These are phyloP conservation scores for Aspergillus ochraceoroseus DNA, from an alignment of 2,329 filamentous ascomycete species.

Conservation along the genomic window DNA sequence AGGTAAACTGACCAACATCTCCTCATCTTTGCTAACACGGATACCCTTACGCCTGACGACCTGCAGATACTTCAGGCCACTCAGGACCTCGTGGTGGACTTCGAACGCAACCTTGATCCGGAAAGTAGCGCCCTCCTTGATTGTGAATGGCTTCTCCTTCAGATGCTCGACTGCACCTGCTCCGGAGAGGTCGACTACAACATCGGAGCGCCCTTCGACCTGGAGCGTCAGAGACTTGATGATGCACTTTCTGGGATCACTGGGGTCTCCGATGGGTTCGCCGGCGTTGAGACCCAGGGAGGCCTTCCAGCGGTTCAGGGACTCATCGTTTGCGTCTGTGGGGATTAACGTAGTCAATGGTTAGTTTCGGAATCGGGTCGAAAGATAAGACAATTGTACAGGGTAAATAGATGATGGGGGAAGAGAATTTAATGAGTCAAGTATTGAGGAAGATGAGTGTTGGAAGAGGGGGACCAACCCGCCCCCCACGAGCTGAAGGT, in stretches of 20 bases:
- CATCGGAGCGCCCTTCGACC: conserved; percentile 72
- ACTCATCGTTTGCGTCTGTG: conserved; percentile 72
- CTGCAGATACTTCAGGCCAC: conserved; percentile 93
- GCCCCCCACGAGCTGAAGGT: conserved; percentile 14
- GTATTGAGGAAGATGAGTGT: background rate
- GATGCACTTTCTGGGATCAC: conserved; percentile 84
- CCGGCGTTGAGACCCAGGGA: conserved; percentile 79
- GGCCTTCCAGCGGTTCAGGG: conserved; percentile 94
- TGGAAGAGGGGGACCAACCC: too few species aligned
- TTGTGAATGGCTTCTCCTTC: conserved; percentile 90
- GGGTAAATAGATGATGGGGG: background rate
- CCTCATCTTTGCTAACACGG: conserved; percentile 83
- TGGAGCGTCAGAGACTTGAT: conserved; percentile 88
- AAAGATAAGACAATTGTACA: background rate
- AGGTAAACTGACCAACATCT: conserved; percentile 77
- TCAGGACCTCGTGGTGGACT: conserved; percentile 94
- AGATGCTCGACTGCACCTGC: conserved; percentile 69
- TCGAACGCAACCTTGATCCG: conserved; percentile 92
- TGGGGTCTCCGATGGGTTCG: conserved; percentile 66
- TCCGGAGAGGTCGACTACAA: conserved; percentile 78
- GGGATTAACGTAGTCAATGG: background rate
- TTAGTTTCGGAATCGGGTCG: too few species aligned
- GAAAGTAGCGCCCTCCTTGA: conserved; percentile 93
- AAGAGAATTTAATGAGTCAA: too few species aligned
- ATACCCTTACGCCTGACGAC: conserved; percentile 85